Conservation (phyloP, 805 yeast genomes). For the Suhomyces faveliae region DNA sequence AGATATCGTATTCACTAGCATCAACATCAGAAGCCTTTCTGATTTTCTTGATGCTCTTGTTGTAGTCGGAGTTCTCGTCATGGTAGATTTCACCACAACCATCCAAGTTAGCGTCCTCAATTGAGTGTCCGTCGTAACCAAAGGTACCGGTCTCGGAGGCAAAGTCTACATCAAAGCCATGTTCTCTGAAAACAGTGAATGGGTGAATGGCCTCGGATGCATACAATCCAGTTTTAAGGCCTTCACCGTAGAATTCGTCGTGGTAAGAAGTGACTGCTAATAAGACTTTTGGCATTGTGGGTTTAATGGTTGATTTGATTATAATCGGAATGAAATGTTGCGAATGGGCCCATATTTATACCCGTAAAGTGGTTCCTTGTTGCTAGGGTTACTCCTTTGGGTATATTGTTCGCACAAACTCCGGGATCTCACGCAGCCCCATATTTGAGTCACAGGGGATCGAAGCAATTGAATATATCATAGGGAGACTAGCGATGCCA, state of each 20-base stretch:
- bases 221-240: constrained; percentile 60
- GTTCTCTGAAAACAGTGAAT: constrained; percentile 43
- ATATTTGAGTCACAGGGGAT: no score
- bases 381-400: no score
- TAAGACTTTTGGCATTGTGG: constrained; percentile 9
- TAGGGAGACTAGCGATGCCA: no score
- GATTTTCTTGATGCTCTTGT: constrained; percentile 34
- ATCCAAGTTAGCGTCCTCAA: constrained; percentile 29
- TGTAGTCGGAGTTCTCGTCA: constrained; percentile 39
- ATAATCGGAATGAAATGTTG: not conserved
- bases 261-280: constrained; percentile 14
- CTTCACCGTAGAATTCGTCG: constrained; percentile 54
- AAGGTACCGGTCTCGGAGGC: constrained; percentile 58
- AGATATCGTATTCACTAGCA: constrained; percentile 48
- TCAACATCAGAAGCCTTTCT: constrained; percentile 50
- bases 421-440: no score
- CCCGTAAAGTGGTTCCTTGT: no score
- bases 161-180: constrained; percentile 54
- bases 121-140: constrained; percentile 60
- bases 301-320: not conserved
- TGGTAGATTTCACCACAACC: constrained; percentile 46
- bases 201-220: constrained; percentile 62
- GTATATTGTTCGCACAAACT: no score
- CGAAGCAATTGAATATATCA: no score
- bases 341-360: no score